A percentile compares a stretch with the other conserved stretches of the same genome.
These are phyloP conservation scores for Leishmania turanica DNA, from an alignment of 208 protist genomes.

Conservation along the genomic window DNA sequence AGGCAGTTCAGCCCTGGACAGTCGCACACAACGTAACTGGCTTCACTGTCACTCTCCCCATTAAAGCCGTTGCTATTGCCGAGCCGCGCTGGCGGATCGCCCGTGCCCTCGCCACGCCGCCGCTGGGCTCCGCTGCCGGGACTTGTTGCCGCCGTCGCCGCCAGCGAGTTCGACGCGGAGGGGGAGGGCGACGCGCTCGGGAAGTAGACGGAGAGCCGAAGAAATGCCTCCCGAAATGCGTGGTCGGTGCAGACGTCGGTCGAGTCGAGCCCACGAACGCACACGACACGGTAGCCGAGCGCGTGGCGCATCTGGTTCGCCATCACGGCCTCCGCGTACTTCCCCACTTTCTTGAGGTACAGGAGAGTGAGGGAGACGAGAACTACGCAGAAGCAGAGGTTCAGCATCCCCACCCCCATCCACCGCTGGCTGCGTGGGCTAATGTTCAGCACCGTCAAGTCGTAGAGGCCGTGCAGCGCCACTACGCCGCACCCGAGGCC, in stretches of 20 bases:
- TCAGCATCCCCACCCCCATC: slow-evolving; percentile 60
- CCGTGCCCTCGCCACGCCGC: slow-evolving; percentile 1
- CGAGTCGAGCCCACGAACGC: slow-evolving; percentile 61
- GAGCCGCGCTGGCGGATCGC: neutral
- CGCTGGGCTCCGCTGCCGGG: neutral
- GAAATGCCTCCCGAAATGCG: slow-evolving; percentile 42
- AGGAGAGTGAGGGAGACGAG: slow-evolving; percentile 49
- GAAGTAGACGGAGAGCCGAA: slow-evolving; percentile 65
- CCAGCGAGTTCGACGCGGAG: neutral
- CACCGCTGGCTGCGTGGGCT: slow-evolving; percentile 55
- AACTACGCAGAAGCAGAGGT: slow-evolving; percentile 62
- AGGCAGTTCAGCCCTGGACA: slow-evolving; percentile 63
- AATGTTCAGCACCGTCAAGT: slow-evolving; percentile 82
- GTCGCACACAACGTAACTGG: slow-evolving; percentile 43
- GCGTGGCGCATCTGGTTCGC: slow-evolving; percentile 59
- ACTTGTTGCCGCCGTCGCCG: neutral
- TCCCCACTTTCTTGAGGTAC: slow-evolving; percentile 48
- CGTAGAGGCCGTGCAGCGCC: slow-evolving; percentile 72
- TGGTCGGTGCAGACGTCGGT: slow-evolving; percentile 35
- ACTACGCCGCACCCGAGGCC: slow-evolving; percentile 54
- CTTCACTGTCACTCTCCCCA: slow-evolving; percentile 22
- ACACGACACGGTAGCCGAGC: slow-evolving; percentile 78
- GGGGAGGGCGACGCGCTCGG: neutral
- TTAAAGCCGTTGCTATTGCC: slow-evolving; percentile 7
- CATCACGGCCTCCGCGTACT: slow-evolving; percentile 68